Percentiles rank a stretch among this genome's conserved stretches.
These are phyloP conservation scores for Protomyces gravidus DNA, from an alignment of 1,139 yeast species.

Conservation along the genomic window DNA sequence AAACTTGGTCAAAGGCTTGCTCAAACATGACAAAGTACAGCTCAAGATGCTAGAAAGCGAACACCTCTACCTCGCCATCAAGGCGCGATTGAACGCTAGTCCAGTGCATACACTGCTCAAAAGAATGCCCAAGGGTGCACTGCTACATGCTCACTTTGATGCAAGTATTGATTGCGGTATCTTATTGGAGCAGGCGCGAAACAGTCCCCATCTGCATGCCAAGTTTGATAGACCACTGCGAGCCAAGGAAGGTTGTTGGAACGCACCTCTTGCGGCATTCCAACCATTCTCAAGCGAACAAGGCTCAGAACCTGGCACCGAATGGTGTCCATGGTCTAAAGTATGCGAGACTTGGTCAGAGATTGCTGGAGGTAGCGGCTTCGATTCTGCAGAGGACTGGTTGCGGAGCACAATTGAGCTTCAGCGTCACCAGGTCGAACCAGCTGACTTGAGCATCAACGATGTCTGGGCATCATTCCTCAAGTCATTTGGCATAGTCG, in stretches of 20 bases:
- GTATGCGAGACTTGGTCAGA: background rate
- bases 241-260: background rate
- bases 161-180: background rate
- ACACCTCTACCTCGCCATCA: background rate
- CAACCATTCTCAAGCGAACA: background rate
- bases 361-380: background rate
- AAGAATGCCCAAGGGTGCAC: background rate
- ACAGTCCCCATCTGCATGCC: background rate
- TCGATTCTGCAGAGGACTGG: background rate
- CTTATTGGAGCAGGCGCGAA: background rate
- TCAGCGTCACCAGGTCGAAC: background rate
- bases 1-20: background rate
- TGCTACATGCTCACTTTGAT: conserved; percentile 1
- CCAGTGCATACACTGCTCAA: background rate
- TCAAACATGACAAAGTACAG: background rate
- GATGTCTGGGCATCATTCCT: background rate
- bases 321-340: background rate
- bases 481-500: background rate
- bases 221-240: background rate
- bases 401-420: background rate
- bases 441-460: background rate
- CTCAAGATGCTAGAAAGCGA: background rate
- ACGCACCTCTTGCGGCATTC: background rate
- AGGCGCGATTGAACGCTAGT: background rate
- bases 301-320: background rate